Base-by-base conservation (phyloP, 2,329 filamentous ascomycete species). In the Stachybotrys elegans region DNA sequence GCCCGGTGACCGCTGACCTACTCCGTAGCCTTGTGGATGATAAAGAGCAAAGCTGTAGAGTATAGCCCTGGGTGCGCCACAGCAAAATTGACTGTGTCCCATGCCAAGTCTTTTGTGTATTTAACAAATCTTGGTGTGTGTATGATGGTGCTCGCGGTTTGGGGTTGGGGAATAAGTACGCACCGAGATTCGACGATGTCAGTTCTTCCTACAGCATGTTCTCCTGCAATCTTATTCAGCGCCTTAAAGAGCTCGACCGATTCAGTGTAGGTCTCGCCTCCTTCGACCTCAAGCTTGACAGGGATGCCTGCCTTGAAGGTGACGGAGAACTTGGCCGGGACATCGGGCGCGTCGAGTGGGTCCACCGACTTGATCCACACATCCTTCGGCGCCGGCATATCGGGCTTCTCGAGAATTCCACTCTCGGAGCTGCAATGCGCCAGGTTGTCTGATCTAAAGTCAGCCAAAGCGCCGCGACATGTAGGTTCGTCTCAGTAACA, bases 361-460 rank as follows among this genome's bases (percentile, higher is more conserved):
- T 82, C 78, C 25, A 65, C 53, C n/a, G 75, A 77, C 57, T 78
- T 68, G 55, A 75, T 88, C 85, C 85, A 89, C 74, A 89, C 81
- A 56, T 87, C 80, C 52, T 78, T 70, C 17, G 84, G 83, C 34
- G 84, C 75, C 46, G 78, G 76, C 48, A 72, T 65, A 52, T 73
- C 58, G n/a, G 71, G 68, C 45, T 76, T 73, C 63, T 85, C 82
- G 37, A 86, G 72, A 50, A 81, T 83, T 8, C 22, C 36, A 42
- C 82, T 82, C 72, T 94, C 88, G 65, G 91, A 93, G 49, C 70
- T 76, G 74, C 83, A 87, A 68, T 92, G 86, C 7, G 83, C 84
- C 56, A 88, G 59, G 69, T 88, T 87, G 65, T 83, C 81, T 55
- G 47, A 34, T 42, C 17, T 16, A 47, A 9, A 25, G 39, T 40